A percentile compares a stretch with the other conserved stretches of the same genome.
Evolutionary conservation across 495 filamentous ascomycete genomes (phyloP).

Genomic region (Neurospora sp.): DNA sequence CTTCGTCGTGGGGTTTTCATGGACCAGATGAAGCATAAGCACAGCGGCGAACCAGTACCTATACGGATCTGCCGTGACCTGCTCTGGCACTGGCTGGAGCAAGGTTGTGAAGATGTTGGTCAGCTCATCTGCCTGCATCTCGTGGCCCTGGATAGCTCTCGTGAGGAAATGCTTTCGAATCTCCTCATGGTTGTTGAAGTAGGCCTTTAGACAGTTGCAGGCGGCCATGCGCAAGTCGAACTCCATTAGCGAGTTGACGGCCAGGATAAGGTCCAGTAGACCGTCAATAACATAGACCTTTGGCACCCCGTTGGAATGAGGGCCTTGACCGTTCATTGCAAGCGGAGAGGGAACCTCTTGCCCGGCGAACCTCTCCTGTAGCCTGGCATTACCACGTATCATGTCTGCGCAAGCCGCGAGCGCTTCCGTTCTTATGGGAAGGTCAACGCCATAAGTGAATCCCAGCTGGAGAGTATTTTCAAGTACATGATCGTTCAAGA

Average conservation of each 20-base stretch:
- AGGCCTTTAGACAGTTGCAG: slow-evolving; percentile 84
- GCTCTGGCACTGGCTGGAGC: slow-evolving; percentile 49
- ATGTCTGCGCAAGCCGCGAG: slow-evolving; percentile 78
- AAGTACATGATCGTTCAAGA: slow-evolving; percentile 66
- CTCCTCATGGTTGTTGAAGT: slow-evolving; percentile 67
- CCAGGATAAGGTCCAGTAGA: slow-evolving; percentile 77
- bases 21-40: slow-evolving; percentile 83
- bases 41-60: slow-evolving; percentile 84
- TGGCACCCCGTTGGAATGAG: slow-evolving; percentile 36
- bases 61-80: slow-evolving; percentile 68
- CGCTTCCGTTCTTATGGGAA: slow-evolving; percentile 76
- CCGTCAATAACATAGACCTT: slow-evolving; percentile 88
- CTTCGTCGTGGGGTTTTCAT: slow-evolving; percentile 74
- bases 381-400: slow-evolving; percentile 65
- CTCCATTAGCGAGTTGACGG: slow-evolving; percentile 49
- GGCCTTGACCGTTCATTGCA: slow-evolving; percentile 28
- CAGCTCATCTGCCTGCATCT: slow-evolving; percentile 66
- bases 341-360: slow-evolving; percentile 56
- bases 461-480: slow-evolving; percentile 73
- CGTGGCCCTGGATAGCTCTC: slow-evolving; percentile 82
- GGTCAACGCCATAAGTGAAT: slow-evolving; percentile 64
- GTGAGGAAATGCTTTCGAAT: slow-evolving; percentile 78
- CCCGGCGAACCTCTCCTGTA: slow-evolving; percentile 86
- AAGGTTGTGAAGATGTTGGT: slow-evolving; percentile 87
- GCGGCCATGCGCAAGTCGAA: slow-evolving; percentile 78